These are phyloP conservation scores for Sergeia podlipaevii DNA, from an alignment of 208 protist genomes.

Conservation along the genomic window DNA sequence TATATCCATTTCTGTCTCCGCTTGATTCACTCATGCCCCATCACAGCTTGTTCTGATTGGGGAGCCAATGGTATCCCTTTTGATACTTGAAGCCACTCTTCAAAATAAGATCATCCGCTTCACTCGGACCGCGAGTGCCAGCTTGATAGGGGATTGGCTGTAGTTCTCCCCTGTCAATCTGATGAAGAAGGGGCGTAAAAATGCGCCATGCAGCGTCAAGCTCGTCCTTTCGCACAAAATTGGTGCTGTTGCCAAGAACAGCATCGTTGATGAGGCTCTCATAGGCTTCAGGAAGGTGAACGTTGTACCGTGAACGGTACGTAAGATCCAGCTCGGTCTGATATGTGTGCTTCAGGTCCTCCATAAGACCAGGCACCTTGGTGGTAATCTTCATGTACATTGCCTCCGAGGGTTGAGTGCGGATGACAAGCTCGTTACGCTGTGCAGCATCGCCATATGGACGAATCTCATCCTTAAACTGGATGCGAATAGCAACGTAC, in stretches of 20 bases:
- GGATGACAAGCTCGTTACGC: constrained; percentile 92
- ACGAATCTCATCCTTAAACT: constrained; percentile 87
- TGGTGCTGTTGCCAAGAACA: constrained; percentile 77
- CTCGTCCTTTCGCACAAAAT: constrained; percentile 92
- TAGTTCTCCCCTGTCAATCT: constrained; percentile 77
- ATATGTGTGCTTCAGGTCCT: constrained; percentile 67
- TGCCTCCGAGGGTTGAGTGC: constrained; percentile 89
- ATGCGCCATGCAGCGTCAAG: constrained; percentile 90
- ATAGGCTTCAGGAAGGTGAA: constrained; percentile 88
- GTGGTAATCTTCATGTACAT: constrained; percentile 92
- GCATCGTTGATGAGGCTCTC: constrained; percentile 89
- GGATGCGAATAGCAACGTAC: constrained; percentile 77
- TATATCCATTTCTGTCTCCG: too few species aligned
- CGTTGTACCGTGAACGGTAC: constrained; percentile 76
- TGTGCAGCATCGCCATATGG: constrained; percentile 71
- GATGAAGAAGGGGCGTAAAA: constrained; percentile 87
- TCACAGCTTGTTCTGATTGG: constrained; percentile 55
- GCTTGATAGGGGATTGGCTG: constrained; percentile 66
- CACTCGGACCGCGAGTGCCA: constrained; percentile 78
- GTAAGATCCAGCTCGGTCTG: constrained; percentile 90
- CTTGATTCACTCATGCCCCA: too few species aligned
- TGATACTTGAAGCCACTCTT: constrained; percentile 55
- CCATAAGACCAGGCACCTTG: constrained; percentile 79
- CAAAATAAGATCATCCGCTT: constrained; percentile 63
- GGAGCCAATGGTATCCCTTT: constrained; percentile 46